A percentile compares a stretch with the other conserved stretches of the same genome.
These are phyloP conservation scores for Colletotrichum sp. DNA, from an alignment of 2,329 filamentous ascomycete genomes.

Conservation along the genomic window DNA sequence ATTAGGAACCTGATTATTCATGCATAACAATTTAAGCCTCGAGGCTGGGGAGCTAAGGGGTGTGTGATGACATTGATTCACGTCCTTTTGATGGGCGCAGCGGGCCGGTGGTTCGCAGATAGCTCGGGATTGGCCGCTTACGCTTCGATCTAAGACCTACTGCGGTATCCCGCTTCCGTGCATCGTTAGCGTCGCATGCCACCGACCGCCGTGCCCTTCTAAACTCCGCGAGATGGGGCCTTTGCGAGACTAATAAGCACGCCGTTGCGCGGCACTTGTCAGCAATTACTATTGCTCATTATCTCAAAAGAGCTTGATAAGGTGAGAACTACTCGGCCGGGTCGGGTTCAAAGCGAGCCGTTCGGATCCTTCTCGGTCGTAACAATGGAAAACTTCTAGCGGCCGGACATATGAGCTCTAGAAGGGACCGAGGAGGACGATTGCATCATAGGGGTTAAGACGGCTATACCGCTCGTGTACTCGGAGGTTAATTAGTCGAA, in stretches of 20 bases:
- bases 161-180: neutral
- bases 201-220: neutral
- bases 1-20: neutral
- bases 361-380: neutral
- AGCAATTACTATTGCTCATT: neutral
- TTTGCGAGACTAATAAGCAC: neutral
- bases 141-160: constrained; percentile 26
- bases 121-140: constrained; percentile 1
- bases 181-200: neutral
- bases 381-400: neutral
- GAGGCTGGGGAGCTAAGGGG: neutral
- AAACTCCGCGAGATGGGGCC: neutral
- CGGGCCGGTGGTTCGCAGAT: constrained; percentile 6
- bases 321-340: constrained; percentile 25
- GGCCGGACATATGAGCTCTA: neutral
- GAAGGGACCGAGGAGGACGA: neutral
- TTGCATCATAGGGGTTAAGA: neutral
- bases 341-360: neutral
- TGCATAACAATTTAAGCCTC: neutral
- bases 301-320: neutral
- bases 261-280: neutral
- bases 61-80: neutral
- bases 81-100: neutral
- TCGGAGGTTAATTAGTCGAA: neutral
- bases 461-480: neutral